These are phyloP conservation scores for Pharnaceum exiguum DNA, from an alignment of 148 eudicot species.

Conservation along the genomic window DNA sequence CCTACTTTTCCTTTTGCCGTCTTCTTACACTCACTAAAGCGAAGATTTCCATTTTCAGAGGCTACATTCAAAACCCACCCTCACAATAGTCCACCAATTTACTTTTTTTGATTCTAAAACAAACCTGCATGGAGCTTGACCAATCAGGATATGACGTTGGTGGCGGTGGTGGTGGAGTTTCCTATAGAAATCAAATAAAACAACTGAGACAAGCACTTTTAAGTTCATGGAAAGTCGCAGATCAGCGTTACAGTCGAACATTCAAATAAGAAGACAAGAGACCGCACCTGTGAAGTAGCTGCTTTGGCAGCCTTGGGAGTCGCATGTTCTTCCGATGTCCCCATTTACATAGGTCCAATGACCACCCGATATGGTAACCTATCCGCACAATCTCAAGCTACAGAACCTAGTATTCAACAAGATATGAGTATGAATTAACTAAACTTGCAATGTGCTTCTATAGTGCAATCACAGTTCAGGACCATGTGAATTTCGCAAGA, in stretches of 20 bases:
- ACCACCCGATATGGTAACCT: slow-evolving; percentile 11
- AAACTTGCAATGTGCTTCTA: no score
- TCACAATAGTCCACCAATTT: neutral
- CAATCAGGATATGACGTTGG: slow-evolving; percentile 78
- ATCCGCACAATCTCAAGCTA: neutral
- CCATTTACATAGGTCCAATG: slow-evolving; percentile 41
- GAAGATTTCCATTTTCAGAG: neutral
- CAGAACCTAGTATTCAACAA: slow-evolving; percentile 5
- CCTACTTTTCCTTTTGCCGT: no score
- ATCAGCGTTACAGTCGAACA: neutral
- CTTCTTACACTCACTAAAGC: no score
- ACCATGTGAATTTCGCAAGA: neutral
- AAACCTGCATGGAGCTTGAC: slow-evolving; percentile 85
- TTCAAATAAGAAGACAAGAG: slow-evolving; percentile 11
- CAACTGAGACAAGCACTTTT: neutral
- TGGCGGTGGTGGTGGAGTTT: slow-evolving; percentile 43
- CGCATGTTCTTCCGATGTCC: slow-evolving; percentile 60
- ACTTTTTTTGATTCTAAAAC: neutral
- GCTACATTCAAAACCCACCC: neutral
- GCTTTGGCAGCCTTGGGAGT: slow-evolving; percentile 65
- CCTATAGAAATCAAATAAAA: slow-evolving; percentile 39
- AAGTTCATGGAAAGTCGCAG: neutral
- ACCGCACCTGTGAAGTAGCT: slow-evolving; percentile 57
- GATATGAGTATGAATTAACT: no score
- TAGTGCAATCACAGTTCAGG: neutral